These are phyloP conservation scores for Pichia sorboxylosa DNA, from an alignment of 1,139 yeast species.

Conservation along the genomic window DNA sequence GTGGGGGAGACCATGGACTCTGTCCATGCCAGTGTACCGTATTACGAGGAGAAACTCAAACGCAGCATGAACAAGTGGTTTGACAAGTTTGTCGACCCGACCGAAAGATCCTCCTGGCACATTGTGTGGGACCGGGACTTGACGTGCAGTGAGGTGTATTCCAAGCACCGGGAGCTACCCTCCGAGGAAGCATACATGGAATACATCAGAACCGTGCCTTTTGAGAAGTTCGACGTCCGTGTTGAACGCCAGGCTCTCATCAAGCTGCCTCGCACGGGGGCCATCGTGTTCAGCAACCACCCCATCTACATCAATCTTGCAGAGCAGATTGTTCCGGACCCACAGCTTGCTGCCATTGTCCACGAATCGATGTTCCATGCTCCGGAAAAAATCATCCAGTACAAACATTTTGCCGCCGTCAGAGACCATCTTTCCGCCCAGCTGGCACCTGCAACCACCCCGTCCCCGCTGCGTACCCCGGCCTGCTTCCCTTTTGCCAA, in stretches of 20 bases:
- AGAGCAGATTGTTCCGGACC: conserved; percentile 58
- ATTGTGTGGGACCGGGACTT: conserved; percentile 41
- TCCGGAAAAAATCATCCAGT: conserved; percentile 47
- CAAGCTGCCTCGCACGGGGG: conserved; percentile 34
- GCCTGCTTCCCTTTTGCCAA: conserved; percentile 50
- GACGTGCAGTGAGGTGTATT: conserved; percentile 30
- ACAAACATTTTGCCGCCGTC: conserved; percentile 42
- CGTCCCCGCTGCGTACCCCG: conserved; percentile 30
- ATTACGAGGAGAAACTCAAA: conserved; percentile 36
- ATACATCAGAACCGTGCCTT: conserved; percentile 23
- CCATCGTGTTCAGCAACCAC: conserved; percentile 49
- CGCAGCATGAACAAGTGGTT: conserved; percentile 45
- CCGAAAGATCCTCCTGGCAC: conserved; percentile 44
- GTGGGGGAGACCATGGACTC: conserved; percentile 34
- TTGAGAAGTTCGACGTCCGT: conserved; percentile 40
- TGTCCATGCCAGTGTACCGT: conserved; percentile 39
- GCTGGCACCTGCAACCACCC: not conserved
- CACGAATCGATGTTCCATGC: conserved; percentile 48
- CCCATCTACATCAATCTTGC: conserved; percentile 47
- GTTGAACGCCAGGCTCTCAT: conserved; percentile 46
- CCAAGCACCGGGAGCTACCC: conserved; percentile 20
- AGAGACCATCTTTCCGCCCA: conserved; percentile 31
- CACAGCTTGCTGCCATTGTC: conserved; percentile 49
- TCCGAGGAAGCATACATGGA: conserved; percentile 18
- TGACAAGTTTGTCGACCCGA: conserved; percentile 33